These are phyloP conservation scores for Fusarium subtropicale DNA, from an alignment of 2,329 filamentous ascomycete species.

Conservation along the genomic window DNA sequence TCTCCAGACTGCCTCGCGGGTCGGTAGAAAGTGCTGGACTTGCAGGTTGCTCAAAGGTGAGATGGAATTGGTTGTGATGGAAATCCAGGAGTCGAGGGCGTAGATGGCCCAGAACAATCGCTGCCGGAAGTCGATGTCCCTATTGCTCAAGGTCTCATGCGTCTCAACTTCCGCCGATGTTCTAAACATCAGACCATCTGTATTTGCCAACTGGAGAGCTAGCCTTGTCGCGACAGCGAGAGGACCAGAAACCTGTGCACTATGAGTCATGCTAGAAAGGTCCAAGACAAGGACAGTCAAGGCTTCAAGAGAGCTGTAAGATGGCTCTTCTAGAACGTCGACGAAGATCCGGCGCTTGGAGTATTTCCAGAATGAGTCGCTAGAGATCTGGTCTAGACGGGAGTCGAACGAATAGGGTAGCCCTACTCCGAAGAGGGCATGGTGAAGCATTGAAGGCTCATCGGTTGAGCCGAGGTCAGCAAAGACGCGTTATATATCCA, in stretches of 20 bases:
- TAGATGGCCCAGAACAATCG: conserved; percentile 1
- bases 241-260: background rate
- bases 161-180: background rate
- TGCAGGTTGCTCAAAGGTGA: background rate
- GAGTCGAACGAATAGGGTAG: background rate
- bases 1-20: background rate
- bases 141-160: background rate
- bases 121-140: background rate
- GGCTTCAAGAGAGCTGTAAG: background rate
- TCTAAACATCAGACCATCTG: background rate
- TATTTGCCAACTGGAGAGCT: background rate
- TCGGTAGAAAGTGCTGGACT: background rate
- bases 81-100: background rate
- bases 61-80: background rate
- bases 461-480: background rate
- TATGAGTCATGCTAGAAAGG: background rate
- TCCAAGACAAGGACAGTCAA: background rate
- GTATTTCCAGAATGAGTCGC: conserved; percentile 9
- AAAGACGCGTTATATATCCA: conserved; percentile 3
- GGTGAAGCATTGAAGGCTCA: background rate
- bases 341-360: conserved; percentile 1
- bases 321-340: background rate
- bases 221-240: background rate
- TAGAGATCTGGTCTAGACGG: background rate
- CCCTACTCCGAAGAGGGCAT: background rate